Conservation (phyloP, 805 yeast species). For the Candida lessepsii region DNA sequence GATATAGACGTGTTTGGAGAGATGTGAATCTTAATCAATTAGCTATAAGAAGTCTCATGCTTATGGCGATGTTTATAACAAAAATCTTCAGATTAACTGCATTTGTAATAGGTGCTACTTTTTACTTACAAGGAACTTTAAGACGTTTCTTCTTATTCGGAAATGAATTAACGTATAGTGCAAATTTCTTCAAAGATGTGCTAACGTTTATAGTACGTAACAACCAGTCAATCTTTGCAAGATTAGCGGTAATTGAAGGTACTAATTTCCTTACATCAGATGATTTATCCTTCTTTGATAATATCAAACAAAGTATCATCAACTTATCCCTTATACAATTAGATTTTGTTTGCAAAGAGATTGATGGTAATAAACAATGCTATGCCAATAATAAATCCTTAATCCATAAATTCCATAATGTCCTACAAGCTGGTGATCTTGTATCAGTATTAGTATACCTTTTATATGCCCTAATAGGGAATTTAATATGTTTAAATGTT, state of each 20-base stretch:
- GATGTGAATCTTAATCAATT: conserved; percentile 11
- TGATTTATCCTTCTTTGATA: background rate
- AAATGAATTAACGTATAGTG: conserved; percentile 29
- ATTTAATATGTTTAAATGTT: conserved; percentile 21
- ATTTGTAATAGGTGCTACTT: conserved; percentile 18
- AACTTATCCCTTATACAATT: background rate
- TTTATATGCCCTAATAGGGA: conserved; percentile 22
- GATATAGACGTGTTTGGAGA: conserved; percentile 19
- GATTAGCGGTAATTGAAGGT: background rate
- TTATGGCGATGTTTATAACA: conserved; percentile 8
- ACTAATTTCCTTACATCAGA: background rate
- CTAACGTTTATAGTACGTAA: conserved; percentile 23
- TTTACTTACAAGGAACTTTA: conserved; percentile 20
- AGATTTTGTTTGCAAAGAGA: conserved; percentile 1
- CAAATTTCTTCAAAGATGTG: conserved; percentile 26
- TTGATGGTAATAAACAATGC: conserved; percentile 4
- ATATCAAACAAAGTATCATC: background rate
- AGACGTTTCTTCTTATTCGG: conserved; percentile 23
- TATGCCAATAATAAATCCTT: conserved; percentile 12
- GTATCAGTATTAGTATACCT: conserved; percentile 16
- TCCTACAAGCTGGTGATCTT: conserved; percentile 11
- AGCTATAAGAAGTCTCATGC: conserved; percentile 3
- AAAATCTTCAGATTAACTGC: conserved; percentile 16
- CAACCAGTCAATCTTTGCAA: conserved; percentile 6
- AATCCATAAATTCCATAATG: conserved; percentile 20